Percentiles rank a stretch among this genome's conserved stretches.
Conservation (phyloP, 768 basidiomycete species). For the Trametes sanguinea region DNA sequence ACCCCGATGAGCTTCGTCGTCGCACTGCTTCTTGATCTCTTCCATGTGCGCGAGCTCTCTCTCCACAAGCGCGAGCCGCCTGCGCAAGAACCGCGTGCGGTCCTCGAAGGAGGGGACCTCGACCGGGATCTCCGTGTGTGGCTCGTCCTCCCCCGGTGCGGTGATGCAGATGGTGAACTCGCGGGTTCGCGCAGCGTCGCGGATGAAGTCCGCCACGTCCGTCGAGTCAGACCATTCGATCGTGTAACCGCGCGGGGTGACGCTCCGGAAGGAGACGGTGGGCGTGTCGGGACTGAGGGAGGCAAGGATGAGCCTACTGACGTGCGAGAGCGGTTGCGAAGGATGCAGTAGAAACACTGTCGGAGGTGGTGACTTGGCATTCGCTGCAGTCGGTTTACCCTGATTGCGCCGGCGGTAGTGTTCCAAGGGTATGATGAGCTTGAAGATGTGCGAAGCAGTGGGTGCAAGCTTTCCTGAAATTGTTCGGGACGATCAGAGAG, state of each 20-base stretch:
- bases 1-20: slow-evolving; percentile 55
- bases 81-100: slow-evolving; percentile 58
- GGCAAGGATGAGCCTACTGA: slow-evolving; percentile 55
- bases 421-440: slow-evolving; percentile 57
- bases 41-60: slow-evolving; percentile 52
- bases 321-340: slow-evolving; percentile 67
- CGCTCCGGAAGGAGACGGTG: slow-evolving; percentile 48
- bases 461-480: slow-evolving; percentile 57
- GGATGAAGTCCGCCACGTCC: slow-evolving; percentile 66
- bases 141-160: slow-evolving; percentile 6
- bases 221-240: slow-evolving; percentile 65
- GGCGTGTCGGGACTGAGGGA: slow-evolving; percentile 40
- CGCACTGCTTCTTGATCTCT: slow-evolving; percentile 54
- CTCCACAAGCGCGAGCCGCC: slow-evolving; percentile 46
- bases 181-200: slow-evolving; percentile 56
- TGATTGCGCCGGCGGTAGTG: slow-evolving; percentile 23
- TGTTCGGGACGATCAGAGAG: neutral
- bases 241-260: slow-evolving; percentile 30
- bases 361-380: slow-evolving; percentile 37
- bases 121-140: slow-evolving; percentile 43
- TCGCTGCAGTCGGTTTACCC: neutral
- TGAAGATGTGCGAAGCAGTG: slow-evolving; percentile 67
- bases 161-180: slow-evolving; percentile 52
- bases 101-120: slow-evolving; percentile 65
- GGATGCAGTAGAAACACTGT: slow-evolving; percentile 67